Evolutionary conservation across 2,329 filamentous ascomycete species (phyloP), one percentile per base, ranked within the genome.

Genomic region (Fusarium sp.): DNA sequence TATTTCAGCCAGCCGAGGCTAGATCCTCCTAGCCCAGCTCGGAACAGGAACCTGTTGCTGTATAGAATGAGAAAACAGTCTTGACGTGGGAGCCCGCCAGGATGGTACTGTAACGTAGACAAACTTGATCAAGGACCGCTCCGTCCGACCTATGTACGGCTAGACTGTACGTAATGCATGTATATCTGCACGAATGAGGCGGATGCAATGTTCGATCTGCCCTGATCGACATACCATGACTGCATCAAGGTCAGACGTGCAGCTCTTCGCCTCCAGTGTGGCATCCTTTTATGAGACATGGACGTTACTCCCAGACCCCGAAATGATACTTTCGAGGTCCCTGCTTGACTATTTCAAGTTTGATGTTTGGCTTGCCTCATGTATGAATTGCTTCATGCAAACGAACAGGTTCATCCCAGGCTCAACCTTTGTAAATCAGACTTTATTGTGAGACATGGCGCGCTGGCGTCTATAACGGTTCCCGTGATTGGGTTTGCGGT

Each of bases 361-460:
- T 19, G 48, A 54, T 43, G 25, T 21, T 17, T 54, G 27, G 17
- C 15, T 43, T 35, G 38, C 38, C 51, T 35, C 56, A 54, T 59
- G 54, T 55, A 54, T 54, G 41, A 32, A 35, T 57, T 29, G 21
- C 14, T 38, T 50, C 32, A 57, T 51, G 54, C 52, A 57, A 32
- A 51, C 39, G 44, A 59, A 44, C 29, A 19, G 29, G 32, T 38
- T 14, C 21, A 27, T 23, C 27, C 47, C 42, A 57, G 38, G 41
- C 6, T 54, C n/a, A 39, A 48, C 21, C 13, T 29, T 47, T 27
- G 41, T 41, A 59, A 44, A 44, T 32, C 38, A 36, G 36, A 33
- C 38, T 33, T 49, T 32, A 19, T 36, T 50, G 33, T 65, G 61
- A 65, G 57, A 63, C 57, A 65, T 54, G 46, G 39, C 57, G 61